Percentiles rank a stretch among this genome's conserved stretches.
phyloP scores from a whole-genome alignment of 2,329 filamentous ascomycete species.

The Beauveria rudraprayagi region DNA sequence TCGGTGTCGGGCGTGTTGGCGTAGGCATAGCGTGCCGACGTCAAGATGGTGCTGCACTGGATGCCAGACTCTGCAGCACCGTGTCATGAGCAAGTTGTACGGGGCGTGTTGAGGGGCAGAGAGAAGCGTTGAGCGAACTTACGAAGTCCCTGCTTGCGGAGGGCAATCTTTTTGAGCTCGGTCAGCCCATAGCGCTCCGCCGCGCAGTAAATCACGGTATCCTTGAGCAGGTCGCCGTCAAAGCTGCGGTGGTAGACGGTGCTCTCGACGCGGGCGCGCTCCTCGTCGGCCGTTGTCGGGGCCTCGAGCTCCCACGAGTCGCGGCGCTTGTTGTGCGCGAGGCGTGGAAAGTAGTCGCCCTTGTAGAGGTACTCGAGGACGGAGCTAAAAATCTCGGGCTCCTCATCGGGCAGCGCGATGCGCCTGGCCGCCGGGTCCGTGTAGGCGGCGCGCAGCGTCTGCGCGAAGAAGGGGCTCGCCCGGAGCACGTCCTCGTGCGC shows the following conservation, averaged over 20 bases:
- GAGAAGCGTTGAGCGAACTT: constrained; percentile 23
- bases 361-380: constrained; percentile 90
- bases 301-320: constrained; percentile 75
- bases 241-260: constrained; percentile 61
- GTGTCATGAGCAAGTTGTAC: neutral
- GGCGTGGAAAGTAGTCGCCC: constrained; percentile 81
- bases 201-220: constrained; percentile 85
- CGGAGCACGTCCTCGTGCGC: constrained; percentile 81
- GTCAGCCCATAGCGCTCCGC: constrained; percentile 78
- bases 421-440: constrained; percentile 45
- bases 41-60: constrained; percentile 74
- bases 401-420: constrained; percentile 74
- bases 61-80: constrained; percentile 57
- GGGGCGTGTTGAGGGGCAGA: too few relatives aligned
- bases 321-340: constrained; percentile 72
- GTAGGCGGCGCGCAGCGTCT: constrained; percentile 28
- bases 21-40: constrained; percentile 85
- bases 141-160: constrained; percentile 84
- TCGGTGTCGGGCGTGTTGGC: constrained; percentile 81
- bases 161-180: constrained; percentile 73
- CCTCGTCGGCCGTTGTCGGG: constrained; percentile 34
- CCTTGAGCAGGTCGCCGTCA: constrained; percentile 67
- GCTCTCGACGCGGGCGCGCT: constrained; percentile 44
- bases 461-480: constrained; percentile 66
- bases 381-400: constrained; percentile 84